Evolutionary conservation across 2,329 filamentous ascomycete species (phyloP).

Genomic region (Sclerotinia borealis): DNA sequence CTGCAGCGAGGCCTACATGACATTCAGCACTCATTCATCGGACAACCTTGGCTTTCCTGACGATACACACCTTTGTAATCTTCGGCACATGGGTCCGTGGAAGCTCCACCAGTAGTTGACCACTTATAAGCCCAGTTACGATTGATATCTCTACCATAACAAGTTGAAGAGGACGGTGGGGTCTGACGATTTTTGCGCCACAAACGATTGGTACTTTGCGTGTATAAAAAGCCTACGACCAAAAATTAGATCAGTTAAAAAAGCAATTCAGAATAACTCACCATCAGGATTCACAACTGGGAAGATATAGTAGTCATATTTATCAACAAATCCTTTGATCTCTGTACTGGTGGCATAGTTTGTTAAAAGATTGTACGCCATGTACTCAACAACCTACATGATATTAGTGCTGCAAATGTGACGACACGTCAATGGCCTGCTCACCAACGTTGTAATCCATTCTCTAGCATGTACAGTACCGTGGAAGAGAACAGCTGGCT

Average conservation of each 20-base stretch:
- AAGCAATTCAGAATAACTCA: slow-evolving; percentile 24
- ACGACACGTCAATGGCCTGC: neutral
- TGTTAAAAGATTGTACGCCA: slow-evolving; percentile 43
- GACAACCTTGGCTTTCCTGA: neutral
- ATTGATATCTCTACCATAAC: slow-evolving; percentile 50
- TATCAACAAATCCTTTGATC: slow-evolving; percentile 46
- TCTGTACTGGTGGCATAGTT: slow-evolving; percentile 38
- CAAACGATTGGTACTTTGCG: slow-evolving; percentile 49
- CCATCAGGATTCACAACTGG: slow-evolving; percentile 58
- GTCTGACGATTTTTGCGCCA: slow-evolving; percentile 57
- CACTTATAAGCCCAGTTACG: slow-evolving; percentile 52
- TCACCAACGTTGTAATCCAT: slow-evolving; percentile 48
- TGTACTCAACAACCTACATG: slow-evolving; percentile 42
- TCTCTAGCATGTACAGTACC: slow-evolving; percentile 54
- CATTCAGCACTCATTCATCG: neutral
- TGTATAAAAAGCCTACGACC: slow-evolving; percentile 49
- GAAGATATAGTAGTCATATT: slow-evolving; percentile 61
- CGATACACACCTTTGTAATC: slow-evolving; percentile 37
- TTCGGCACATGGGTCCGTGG: slow-evolving; percentile 45
- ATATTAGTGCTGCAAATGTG: neutral
- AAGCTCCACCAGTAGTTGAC: slow-evolving; percentile 41
- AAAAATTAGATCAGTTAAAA: neutral
- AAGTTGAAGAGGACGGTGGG: slow-evolving; percentile 34
- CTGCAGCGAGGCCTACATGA: slow-evolving; percentile 34
- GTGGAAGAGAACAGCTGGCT: slow-evolving; percentile 50